Base-by-base conservation (phyloP, 2,329 filamentous ascomycete species). In the Pseudocercospora fuligena region DNA sequence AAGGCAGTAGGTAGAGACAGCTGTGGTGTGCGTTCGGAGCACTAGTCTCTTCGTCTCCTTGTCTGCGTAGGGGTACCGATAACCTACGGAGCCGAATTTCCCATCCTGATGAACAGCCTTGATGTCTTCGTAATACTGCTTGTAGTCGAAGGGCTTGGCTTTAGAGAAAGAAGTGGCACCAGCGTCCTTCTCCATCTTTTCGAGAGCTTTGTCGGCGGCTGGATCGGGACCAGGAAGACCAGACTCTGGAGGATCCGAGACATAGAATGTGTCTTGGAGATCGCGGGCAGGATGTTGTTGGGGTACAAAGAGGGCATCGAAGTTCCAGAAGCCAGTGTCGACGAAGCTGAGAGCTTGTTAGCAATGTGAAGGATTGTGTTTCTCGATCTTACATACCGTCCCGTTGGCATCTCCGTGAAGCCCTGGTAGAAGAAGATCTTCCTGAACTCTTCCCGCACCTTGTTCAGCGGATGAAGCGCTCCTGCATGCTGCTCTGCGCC, bases 341-440 rank as follows among this genome's bases (percentile, higher is more conserved):
- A 98, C 94, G 78, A 90, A 97, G 79, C 84, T 86, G 61, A n/a
- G 7, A 21, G 5, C 5, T 2, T 33, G 60, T 71, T 36, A 72
- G 70, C 27, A 36, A 31, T 16, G 51, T 21, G 12, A 14, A 89
- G 96, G 78, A 80, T 83, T 25, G 12, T 14, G 1, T 27, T 11
- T 4, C 25, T n/a, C 49, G 19, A 64, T 7, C 7, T 47, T 1
- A 69, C 79, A 68, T 75, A 85, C 82, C 92, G 89, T 82, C 91
- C 91, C 59, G 94, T 97, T 14, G 94, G 92, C 95, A 99, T 98
- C 84, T 99, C 95, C 76, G 94, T 90, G 83, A 98, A 99, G 61
- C 94, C 95, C 90, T 97, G 97, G 79, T 97, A 93, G 82, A 99
- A 98, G 89, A 99, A 99, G 78, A 99, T 97, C 78, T 95, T 92